Conservation (phyloP, 139 green algal genomes). For the Coelastrella sp. region DNA sequence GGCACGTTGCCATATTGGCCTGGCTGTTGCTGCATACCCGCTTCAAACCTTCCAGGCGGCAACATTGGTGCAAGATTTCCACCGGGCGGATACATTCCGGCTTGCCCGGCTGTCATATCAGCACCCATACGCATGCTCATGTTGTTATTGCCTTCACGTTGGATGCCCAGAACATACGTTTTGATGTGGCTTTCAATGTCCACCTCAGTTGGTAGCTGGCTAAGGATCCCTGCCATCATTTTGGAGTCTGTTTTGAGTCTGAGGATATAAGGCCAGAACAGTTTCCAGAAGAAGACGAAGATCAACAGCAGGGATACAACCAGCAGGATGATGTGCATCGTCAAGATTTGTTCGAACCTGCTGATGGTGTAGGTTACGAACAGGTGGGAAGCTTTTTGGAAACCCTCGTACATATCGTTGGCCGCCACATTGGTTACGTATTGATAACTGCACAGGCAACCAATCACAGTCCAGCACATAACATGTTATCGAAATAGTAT, state of each 20-base stretch:
- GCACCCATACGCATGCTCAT: too few species aligned
- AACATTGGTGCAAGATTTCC: too few species aligned
- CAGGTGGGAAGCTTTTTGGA: background rate
- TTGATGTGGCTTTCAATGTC: constrained; percentile 27
- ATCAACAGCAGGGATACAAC: constrained; percentile 1
- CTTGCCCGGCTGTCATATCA: too few species aligned
- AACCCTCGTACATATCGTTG: constrained; percentile 37
- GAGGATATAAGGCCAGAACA: constrained; percentile 8
- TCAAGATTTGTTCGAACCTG: constrained; percentile 24
- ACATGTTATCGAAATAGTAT: too few species aligned
- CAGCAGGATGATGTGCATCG: constrained; percentile 47
- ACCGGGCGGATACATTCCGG: too few species aligned
- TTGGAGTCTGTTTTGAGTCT: constrained; percentile 43
- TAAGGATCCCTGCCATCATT: constrained; percentile 39
- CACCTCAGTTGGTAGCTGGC: constrained; percentile 43
- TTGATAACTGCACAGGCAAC: constrained; percentile 15
- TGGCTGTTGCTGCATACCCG: too few species aligned
- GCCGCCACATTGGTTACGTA: constrained; percentile 21
- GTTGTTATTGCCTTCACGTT: too few species aligned
- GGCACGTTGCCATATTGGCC: too few species aligned
- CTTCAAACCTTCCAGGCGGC: too few species aligned
- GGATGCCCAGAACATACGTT: constrained; percentile 1
- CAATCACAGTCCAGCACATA: too few species aligned
- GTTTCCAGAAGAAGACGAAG: background rate
- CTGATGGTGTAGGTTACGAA: constrained; percentile 36